A percentile compares a stretch with the other conserved stretches of the same genome.
Evolutionary conservation across 257 asterid species (phyloP).

Genomic region (Scutellaria galericulata): DNA sequence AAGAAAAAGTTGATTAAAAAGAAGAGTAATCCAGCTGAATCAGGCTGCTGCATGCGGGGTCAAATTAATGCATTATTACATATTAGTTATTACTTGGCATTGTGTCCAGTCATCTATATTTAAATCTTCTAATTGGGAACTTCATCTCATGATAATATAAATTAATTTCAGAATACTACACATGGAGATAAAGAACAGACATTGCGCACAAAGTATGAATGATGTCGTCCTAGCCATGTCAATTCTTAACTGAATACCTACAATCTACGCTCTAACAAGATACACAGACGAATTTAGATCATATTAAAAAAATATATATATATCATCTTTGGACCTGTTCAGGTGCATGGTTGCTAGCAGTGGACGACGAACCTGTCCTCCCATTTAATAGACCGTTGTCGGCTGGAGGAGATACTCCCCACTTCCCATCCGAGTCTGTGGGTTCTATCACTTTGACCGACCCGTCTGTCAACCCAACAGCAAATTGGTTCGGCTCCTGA

Average conservation of each 20-base stretch:
- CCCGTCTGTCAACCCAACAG: slow-evolving; percentile 87
- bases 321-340: slow-evolving; percentile 80
- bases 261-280: slow-evolving; percentile 54
- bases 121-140: too few species aligned
- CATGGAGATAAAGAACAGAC: slow-evolving; percentile 32
- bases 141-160: slow-evolving; percentile 3
- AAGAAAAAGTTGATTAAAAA: too few species aligned
- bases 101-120: too few species aligned
- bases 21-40: too few species aligned
- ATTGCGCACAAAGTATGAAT: slow-evolving; percentile 37
- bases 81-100: too few species aligned
- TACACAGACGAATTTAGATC: slow-evolving; percentile 46
- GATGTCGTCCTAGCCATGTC: slow-evolving; percentile 40
- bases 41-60: too few species aligned
- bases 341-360: slow-evolving; percentile 69
- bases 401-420: slow-evolving; percentile 81
- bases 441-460: slow-evolving; percentile 96
- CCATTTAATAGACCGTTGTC: slow-evolving; percentile 70
- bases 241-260: slow-evolving; percentile 55
- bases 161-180: slow-evolving; percentile 33
- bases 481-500: slow-evolving; percentile 82
- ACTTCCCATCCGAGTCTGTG: slow-evolving; percentile 74
- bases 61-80: too few species aligned
- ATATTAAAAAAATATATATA: neutral
- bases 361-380: slow-evolving; percentile 70